phyloP scores from a whole-genome alignment of 441 rosid genomes.

The Breynia disticha region DNA sequence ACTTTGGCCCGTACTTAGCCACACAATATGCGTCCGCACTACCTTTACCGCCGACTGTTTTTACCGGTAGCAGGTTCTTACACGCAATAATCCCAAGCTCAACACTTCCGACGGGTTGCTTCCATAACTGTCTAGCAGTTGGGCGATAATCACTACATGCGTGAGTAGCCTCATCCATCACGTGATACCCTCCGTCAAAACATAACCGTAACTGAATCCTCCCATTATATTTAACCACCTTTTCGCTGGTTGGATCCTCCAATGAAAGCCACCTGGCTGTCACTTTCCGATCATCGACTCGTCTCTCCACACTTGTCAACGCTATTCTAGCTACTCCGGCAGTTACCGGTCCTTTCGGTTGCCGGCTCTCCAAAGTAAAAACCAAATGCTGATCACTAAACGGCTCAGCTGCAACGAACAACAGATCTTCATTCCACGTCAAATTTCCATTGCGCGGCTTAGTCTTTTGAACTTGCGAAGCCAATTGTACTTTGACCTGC shows the following conservation, averaged over 20 bases:
- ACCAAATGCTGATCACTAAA: constrained; percentile 40
- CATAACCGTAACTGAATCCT: constrained; percentile 60
- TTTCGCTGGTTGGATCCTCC: constrained; percentile 33
- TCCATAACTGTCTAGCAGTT: constrained; percentile 89
- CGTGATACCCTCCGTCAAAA: constrained; percentile 91
- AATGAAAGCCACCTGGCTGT: constrained; percentile 54
- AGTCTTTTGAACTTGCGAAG: constrained; percentile 60
- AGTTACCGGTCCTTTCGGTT: constrained; percentile 27
- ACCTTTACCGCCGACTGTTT: constrained; percentile 51
- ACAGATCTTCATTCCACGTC: constrained; percentile 78
- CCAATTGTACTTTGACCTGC: constrained; percentile 58
- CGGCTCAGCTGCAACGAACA: constrained; percentile 83
- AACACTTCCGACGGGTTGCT: constrained; percentile 61
- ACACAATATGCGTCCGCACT: constrained; percentile 81
- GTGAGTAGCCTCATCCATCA: constrained; percentile 89
- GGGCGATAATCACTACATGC: constrained; percentile 87
- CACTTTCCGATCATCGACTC: constrained; percentile 64
- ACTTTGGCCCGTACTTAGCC: constrained; percentile 87
- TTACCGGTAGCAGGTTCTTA: constrained; percentile 73
- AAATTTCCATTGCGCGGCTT: constrained; percentile 47
- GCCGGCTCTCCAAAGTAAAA: constrained; percentile 56
- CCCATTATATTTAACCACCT: constrained; percentile 26
- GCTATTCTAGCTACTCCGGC: constrained; percentile 38
- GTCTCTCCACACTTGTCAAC: constrained; percentile 51
- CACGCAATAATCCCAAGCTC: constrained; percentile 83